Percentiles rank a stretch among this genome's conserved stretches.
phyloP scores from a whole-genome alignment of 768 basidiomycete genomes.

The Tylopilus rubrobrunneus region DNA sequence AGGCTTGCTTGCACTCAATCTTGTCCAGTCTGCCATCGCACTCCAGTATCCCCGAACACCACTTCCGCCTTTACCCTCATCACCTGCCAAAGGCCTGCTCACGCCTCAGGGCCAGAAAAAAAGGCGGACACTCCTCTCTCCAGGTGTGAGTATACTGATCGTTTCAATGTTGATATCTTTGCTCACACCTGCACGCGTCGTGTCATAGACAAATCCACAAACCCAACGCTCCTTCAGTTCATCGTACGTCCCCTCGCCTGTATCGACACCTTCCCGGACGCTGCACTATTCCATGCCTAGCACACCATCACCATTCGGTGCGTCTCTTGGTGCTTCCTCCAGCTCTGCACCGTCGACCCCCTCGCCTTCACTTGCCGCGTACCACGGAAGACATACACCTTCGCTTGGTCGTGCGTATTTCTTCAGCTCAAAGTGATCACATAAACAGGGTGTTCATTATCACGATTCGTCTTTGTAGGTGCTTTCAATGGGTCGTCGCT shows the following conservation, averaged over 20 bases:
- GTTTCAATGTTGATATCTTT: background rate
- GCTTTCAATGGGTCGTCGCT: constrained; percentile 28
- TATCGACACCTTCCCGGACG: constrained; percentile 32
- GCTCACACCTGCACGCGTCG: background rate
- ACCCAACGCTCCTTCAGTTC: constrained; percentile 27
- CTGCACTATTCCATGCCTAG: constrained; percentile 34
- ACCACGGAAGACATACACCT: constrained; percentile 35
- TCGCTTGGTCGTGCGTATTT: constrained; percentile 34
- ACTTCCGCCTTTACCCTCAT: constrained; percentile 24
- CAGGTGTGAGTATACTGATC: constrained; percentile 12
- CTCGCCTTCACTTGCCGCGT: constrained; percentile 37
- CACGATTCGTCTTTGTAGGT: constrained; percentile 10
- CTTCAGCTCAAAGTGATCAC: background rate
- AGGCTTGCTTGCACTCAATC: constrained; percentile 31
- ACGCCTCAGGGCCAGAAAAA: constrained; percentile 28
- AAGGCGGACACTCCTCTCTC: constrained; percentile 23
- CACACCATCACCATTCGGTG: constrained; percentile 36
- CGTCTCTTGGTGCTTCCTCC: constrained; percentile 31
- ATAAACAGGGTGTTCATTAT: background rate
- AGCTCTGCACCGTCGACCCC: constrained; percentile 32
- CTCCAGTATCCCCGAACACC: constrained; percentile 34
- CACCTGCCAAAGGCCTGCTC: constrained; percentile 19
- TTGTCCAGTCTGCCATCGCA: constrained; percentile 34
- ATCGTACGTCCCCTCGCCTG: constrained; percentile 28
- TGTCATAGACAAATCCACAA: constrained; percentile 23